Base-by-base conservation (phyloP, 148 eudicot species). In the Euryodendron excelsum region DNA sequence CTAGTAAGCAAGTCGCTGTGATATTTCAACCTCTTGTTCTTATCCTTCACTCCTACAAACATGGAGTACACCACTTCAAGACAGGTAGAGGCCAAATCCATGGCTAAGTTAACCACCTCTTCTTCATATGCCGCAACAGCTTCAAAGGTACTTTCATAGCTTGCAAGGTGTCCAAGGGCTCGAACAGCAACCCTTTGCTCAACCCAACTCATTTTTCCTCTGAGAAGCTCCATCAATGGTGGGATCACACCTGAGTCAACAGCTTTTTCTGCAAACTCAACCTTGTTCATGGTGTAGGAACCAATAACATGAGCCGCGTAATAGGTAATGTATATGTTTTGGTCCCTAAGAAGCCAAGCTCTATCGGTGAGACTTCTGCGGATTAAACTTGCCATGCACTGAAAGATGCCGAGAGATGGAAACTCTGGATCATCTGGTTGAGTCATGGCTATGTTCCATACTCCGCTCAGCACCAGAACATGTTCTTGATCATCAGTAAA, bases 241-340 rank as follows among this genome's bases (percentile, higher is more conserved):
- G 85, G 88, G 60, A 92, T 77, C 15, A 92, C 93, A 13, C 98
- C 97, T 0, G 93, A 88, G 25, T 84, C 84, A 27, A 83, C 91
- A 4, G 90, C 94, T 71, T 77, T 85, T 69, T 81, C 69, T 0
- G 94, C 92, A 62, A 87, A 88, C 45, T 85, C 86, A 2, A 77
- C 82, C 53, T 79, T 88, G 84, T 88, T 94, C 90, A 92, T 86
- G 12, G 94, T 90, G 82, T 90, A 92, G 2, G 98, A 92, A 17
- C 97, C 98, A n/a, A 94, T 86, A 5, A 94, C 86, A 77, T 94
- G 98, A 73, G 94, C 91, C 34, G 98, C 98, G 79, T 94, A 94
- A 72, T 94, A 91, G 20, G 98, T 91, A 37, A 92, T 89, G 77
- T 94, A 94, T 28, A 89, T 86, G 80, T 94, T 94, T 69, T 92